phyloP scores from a whole-genome alignment of 805 yeast species.

The Cyberlindnera xishuangbannaensis region DNA sequence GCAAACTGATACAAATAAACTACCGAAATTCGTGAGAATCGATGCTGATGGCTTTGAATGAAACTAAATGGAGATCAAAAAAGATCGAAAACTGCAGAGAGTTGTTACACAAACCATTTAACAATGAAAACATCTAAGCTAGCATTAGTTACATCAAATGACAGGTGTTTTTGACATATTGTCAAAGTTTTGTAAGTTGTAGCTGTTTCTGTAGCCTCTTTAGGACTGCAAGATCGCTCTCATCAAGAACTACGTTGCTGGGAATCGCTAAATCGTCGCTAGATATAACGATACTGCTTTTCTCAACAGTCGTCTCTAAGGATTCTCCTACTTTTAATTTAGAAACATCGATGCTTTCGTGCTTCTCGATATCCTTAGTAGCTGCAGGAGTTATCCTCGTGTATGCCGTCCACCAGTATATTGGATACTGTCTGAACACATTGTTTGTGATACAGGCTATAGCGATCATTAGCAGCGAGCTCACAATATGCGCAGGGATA shows the following conservation, averaged over 20 bases:
- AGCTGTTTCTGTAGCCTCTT: slow-evolving; percentile 2
- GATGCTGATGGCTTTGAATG: not conserved
- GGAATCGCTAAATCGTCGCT: too few species aligned
- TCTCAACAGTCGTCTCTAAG: not conserved
- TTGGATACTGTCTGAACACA: slow-evolving; percentile 46
- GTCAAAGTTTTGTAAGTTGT: too few species aligned
- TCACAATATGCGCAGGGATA: slow-evolving; percentile 47
- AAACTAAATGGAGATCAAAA: too few species aligned
- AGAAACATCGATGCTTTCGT: not conserved
- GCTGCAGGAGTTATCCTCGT: slow-evolving; percentile 4
- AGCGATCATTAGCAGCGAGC: slow-evolving; percentile 40
- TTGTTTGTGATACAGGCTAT: slow-evolving; percentile 53
- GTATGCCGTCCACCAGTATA: slow-evolving; percentile 48
- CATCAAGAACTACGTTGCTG: not conserved
- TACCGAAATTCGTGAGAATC: slow-evolving; percentile 58
- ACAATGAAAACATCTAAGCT: too few species aligned
- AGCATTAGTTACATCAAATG: too few species aligned
- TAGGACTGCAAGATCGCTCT: slow-evolving; percentile 4
- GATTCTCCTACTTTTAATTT: not conserved
- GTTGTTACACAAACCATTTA: too few species aligned
- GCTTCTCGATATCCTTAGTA: slow-evolving; percentile 6
- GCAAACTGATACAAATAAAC: slow-evolving; percentile 37
- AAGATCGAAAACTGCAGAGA: too few species aligned
- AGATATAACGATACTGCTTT: too few species aligned
- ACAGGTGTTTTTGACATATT: too few species aligned